phyloP scores from a whole-genome alignment of 1,284 basidiomycete genomes.

The Anthracocystis panici-leucophaei region DNA sequence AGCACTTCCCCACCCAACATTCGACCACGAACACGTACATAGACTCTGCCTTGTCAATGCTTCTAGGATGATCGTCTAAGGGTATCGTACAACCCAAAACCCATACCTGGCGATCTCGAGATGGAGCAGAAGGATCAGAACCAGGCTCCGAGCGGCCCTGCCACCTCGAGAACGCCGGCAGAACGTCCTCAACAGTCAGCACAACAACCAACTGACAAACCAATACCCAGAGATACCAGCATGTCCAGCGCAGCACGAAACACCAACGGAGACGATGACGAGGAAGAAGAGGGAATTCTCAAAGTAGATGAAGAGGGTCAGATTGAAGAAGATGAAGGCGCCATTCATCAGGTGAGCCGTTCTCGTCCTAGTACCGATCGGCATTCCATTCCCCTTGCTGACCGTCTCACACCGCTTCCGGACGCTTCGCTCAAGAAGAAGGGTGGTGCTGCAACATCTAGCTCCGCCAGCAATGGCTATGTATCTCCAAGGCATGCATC shows the following conservation, averaged over 20 bases:
- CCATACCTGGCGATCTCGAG: neutral
- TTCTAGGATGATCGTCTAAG: constrained; percentile 8
- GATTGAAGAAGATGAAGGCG: constrained; percentile 46
- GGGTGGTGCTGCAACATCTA: constrained; percentile 14
- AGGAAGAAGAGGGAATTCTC: constrained; percentile 55
- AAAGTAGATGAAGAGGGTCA: constrained; percentile 52
- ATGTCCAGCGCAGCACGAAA: constrained; percentile 7
- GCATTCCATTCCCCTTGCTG: constrained; percentile 31
- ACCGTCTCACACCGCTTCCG: constrained; percentile 35
- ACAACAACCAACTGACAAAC: constrained; percentile 1
- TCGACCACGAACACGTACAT: neutral
- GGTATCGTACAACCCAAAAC: neutral
- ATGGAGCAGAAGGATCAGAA: constrained; percentile 17
- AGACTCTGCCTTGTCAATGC: too few relatives aligned
- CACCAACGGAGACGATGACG: constrained; percentile 31
- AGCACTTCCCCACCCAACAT: neutral
- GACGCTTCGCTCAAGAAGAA: constrained; percentile 20
- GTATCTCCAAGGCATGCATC: constrained; percentile 28
- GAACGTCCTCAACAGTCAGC: neutral
- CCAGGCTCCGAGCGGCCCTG: neutral
- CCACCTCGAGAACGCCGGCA: neutral
- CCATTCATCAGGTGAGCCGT: constrained; percentile 39
- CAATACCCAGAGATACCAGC: constrained; percentile 7
- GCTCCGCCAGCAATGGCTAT: constrained; percentile 21
- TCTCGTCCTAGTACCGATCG: constrained; percentile 24